Evolutionary conservation across 371 early-diverging fungal genomes (phyloP).

Genomic region (Blakeslea trispora): DNA sequence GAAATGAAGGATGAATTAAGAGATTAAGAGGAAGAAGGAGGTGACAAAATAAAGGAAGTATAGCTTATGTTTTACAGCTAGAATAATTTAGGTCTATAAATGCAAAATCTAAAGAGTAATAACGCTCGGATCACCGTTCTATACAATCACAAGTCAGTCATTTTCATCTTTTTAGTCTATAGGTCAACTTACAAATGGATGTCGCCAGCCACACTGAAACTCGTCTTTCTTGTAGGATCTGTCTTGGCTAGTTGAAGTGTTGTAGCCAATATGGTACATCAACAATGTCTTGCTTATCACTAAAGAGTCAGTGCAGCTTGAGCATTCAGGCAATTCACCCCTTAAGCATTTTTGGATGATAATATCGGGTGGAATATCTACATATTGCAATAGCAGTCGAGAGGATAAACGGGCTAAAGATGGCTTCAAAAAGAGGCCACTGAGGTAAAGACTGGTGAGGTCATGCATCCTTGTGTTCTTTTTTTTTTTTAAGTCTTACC

Average conservation of each 20-base stretch:
- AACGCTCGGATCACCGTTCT: constrained; percentile 46
- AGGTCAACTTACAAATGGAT: constrained; percentile 59
- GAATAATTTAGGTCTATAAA: neutral
- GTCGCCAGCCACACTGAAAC: constrained; percentile 70
- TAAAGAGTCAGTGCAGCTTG: constrained; percentile 34
- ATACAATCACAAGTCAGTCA: neutral
- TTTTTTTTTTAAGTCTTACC: constrained; percentile 21
- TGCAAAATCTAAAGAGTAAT: constrained; percentile 26
- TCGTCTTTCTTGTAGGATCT: constrained; percentile 56
- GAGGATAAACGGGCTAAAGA: constrained; percentile 44
- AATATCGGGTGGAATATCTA: constrained; percentile 55
- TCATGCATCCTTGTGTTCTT: neutral
- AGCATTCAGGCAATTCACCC: constrained; percentile 53
- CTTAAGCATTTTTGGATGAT: constrained; percentile 59
- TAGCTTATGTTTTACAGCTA: neutral
- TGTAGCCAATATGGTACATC: constrained; percentile 65
- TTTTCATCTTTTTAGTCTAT: neutral
- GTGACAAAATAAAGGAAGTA: no score
- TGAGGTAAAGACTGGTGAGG: constrained; percentile 6
- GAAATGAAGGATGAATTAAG: no score
- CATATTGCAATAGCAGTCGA: constrained; percentile 42
- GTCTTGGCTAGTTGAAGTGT: constrained; percentile 60
- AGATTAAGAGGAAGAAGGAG: no score
- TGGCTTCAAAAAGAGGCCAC: constrained; percentile 57
- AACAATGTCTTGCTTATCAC: constrained; percentile 57